phyloP scores from a whole-genome alignment of 106 monocot species.

The Agapanthus africanus region DNA sequence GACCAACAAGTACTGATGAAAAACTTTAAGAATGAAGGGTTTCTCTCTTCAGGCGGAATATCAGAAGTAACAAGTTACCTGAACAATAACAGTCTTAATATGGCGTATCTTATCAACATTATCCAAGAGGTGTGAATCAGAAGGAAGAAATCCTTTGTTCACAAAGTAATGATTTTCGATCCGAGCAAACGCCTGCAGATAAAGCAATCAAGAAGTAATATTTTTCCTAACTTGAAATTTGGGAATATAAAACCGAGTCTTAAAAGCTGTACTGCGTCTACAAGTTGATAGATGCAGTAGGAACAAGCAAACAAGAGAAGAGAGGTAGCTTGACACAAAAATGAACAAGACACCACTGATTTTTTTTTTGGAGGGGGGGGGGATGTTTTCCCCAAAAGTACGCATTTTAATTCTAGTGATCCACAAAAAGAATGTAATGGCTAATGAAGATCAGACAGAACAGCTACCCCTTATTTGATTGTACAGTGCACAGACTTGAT shows the following conservation, averaged over 20 bases:
- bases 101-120: constrained; percentile 96
- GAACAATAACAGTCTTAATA: constrained; percentile 86
- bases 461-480: background rate
- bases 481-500: background rate
- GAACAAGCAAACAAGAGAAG: background rate
- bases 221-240: background rate
- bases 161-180: constrained; percentile 94
- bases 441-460: background rate
- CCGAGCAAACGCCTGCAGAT: constrained; percentile 92
- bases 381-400: background rate
- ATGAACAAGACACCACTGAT: background rate
- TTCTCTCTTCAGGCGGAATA: background rate
- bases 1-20: background rate
- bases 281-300: background rate
- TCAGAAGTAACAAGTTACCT: constrained; percentile 41
- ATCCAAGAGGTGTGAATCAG: constrained; percentile 78
- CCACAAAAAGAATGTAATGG: background rate
- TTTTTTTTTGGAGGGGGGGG: too few relatives aligned
- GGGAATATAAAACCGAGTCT: background rate
- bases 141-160: constrained; percentile 82
- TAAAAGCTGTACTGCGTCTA: background rate
- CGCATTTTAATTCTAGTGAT: background rate
- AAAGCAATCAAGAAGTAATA: background rate
- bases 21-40: background rate
- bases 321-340: too few relatives aligned